phyloP scores from a whole-genome alignment of 2,329 filamentous ascomycete species.

The Rhexocercosporidium sp. region DNA sequence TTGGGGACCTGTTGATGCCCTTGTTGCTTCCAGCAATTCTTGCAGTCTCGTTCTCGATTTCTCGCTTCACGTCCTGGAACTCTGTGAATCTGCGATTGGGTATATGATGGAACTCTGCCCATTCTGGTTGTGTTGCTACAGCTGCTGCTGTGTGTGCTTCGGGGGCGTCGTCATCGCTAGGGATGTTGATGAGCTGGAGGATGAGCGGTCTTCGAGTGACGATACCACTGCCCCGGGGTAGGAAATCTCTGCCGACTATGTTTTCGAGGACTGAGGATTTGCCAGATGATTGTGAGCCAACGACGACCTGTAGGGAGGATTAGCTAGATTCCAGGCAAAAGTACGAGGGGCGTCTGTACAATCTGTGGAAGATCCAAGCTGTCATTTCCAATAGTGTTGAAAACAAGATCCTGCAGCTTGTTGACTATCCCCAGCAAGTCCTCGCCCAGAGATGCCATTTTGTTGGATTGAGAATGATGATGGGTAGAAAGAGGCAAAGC shows the following conservation, averaged over 20 bases:
- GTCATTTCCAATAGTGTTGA: slow-evolving; percentile 99
- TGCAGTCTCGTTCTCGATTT: slow-evolving; percentile 96
- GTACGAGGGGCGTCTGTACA: slow-evolving; percentile 60
- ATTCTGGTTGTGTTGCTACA: slow-evolving; percentile 69
- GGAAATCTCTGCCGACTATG: slow-evolving; percentile 96
- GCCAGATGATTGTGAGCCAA: slow-evolving; percentile 96
- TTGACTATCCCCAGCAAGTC: slow-evolving; percentile 95
- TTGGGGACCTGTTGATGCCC: slow-evolving; percentile 95
- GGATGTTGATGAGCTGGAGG: slow-evolving; percentile 96
- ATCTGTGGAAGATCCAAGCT: slow-evolving; percentile 97
- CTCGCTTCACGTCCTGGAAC: slow-evolving; percentile 90
- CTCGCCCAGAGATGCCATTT: slow-evolving; percentile 93
- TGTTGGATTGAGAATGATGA: slow-evolving; percentile 24
- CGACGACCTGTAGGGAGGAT: slow-evolving; percentile 74
- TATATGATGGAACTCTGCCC: slow-evolving; percentile 97
- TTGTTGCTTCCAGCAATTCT: slow-evolving; percentile 97
- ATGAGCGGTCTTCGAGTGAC: slow-evolving; percentile 94
- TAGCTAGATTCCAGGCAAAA: slow-evolving; percentile 29
- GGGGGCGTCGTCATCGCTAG: slow-evolving; percentile 68
- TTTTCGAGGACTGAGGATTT: slow-evolving; percentile 99
- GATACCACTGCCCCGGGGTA: slow-evolving; percentile 95
- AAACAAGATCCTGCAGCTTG: slow-evolving; percentile 97
- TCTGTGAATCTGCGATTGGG: slow-evolving; percentile 88
- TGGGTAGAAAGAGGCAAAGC: slow-evolving; percentile 7
- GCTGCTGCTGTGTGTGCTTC: slow-evolving; percentile 80